Percentiles rank a stretch among this genome's conserved stretches.
These are phyloP conservation scores for Phylloporus scabripes DNA, from an alignment of 768 basidiomycete genomes.

Conservation along the genomic window DNA sequence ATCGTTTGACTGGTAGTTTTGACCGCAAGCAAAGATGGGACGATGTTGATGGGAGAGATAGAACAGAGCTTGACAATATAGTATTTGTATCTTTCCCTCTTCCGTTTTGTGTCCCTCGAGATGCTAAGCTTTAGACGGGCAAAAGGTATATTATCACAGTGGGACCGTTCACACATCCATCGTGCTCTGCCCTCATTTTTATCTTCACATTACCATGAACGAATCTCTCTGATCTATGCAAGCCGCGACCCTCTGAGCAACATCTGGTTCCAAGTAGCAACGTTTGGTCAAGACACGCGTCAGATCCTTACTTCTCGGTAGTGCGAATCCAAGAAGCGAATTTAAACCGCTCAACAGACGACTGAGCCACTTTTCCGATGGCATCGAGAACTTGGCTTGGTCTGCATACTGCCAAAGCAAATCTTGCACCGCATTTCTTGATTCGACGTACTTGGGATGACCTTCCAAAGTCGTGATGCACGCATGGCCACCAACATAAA, in stretches of 20 bases:
- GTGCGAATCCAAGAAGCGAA: constrained; percentile 8
- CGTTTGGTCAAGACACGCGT: constrained; percentile 21
- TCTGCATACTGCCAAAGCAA: constrained; percentile 19
- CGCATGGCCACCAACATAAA: constrained; percentile 22
- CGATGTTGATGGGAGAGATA: constrained; percentile 88
- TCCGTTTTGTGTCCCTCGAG: background rate
- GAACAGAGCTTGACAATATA: constrained; percentile 55
- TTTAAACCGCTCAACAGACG: constrained; percentile 18
- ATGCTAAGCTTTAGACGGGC: background rate
- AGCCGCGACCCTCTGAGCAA: constrained; percentile 21
- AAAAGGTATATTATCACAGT: constrained; percentile 4
- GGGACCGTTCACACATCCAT: too few species aligned
- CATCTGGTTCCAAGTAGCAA: constrained; percentile 20
- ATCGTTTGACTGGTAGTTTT: constrained; percentile 48
- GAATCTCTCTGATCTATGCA: constrained; percentile 15
- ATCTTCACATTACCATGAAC: too few species aligned
- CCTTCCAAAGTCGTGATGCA: constrained; percentile 25
- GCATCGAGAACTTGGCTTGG: constrained; percentile 23
- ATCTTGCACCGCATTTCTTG: constrained; percentile 17
- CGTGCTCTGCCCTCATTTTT: too few species aligned
- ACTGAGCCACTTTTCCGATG: constrained; percentile 19
- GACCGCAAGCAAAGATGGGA: constrained; percentile 89
- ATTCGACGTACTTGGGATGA: constrained; percentile 18
- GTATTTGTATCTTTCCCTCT: constrained; percentile 3
- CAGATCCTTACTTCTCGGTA: constrained; percentile 20